Evolutionary conservation across 2,329 filamentous ascomycete genomes (phyloP).

Genomic region (Dothidotthia symphoricarpi): DNA sequence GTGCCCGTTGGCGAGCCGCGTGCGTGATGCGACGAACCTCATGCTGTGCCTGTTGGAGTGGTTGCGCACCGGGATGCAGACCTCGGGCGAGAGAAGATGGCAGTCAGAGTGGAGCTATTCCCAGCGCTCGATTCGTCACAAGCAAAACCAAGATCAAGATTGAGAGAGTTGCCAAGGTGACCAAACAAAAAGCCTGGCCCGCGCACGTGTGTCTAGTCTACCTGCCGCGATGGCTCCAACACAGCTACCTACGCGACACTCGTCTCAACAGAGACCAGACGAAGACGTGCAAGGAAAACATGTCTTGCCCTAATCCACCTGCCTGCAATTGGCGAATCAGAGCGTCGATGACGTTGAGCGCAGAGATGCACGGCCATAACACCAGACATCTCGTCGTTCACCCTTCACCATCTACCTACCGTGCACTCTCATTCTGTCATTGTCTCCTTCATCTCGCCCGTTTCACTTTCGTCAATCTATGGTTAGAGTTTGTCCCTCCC

Average conservation of each 20-base stretch:
- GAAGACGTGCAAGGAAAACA: not conserved
- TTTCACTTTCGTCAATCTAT: too few relatives aligned
- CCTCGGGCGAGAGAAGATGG: conserved; percentile 4
- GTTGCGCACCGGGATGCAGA: conserved; percentile 6
- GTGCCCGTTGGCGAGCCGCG: conserved; percentile 18
- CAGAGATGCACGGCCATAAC: not conserved
- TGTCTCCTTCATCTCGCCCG: too few relatives aligned
- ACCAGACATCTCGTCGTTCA: not conserved
- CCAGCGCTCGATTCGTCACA: conserved; percentile 13
- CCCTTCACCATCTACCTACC: too few relatives aligned
- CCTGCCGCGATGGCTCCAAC: conserved; percentile 2
- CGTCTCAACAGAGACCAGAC: not conserved
- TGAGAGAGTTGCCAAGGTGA: conserved; percentile 9
- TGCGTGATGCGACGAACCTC: conserved; percentile 20
- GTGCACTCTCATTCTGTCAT: too few relatives aligned
- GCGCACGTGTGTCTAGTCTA: conserved; percentile 17
- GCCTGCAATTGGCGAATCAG: conserved; percentile 8
- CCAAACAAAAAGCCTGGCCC: conserved; percentile 17
- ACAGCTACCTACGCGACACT: conserved; percentile 5
- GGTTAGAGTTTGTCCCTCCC: too few relatives aligned
- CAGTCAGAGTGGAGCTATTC: conserved; percentile 4
- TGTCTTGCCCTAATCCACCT: not conserved
- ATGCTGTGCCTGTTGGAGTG: conserved; percentile 20
- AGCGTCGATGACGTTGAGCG: conserved; percentile 3
- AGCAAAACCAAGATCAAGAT: conserved; percentile 12